Percentiles rank a stretch among this genome's conserved stretches.
phyloP scores from a whole-genome alignment of 352 stramenopile species.

The Pythium grandisporangium region DNA sequence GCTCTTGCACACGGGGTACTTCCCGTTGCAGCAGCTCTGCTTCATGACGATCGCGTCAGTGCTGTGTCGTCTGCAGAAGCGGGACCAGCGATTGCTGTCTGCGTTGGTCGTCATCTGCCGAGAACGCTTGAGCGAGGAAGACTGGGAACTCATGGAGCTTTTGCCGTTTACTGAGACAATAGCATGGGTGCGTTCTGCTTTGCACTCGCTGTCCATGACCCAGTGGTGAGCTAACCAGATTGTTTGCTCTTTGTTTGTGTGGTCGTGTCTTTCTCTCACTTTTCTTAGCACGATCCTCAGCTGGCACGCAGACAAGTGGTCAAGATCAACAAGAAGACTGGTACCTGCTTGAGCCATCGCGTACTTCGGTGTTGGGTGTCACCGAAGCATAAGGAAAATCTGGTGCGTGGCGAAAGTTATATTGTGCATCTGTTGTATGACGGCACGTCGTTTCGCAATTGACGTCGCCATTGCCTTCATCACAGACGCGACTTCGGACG shows the following conservation, averaged over 20 bases:
- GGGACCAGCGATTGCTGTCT: slow-evolving; percentile 7
- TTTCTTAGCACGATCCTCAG: slow-evolving; percentile 14
- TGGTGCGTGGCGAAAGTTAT: slow-evolving; percentile 6
- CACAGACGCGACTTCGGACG: slow-evolving; percentile 25
- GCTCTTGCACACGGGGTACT: slow-evolving; percentile 40
- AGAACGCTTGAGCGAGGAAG: slow-evolving; percentile 7
- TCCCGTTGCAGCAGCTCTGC: slow-evolving; percentile 54
- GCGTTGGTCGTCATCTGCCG: slow-evolving; percentile 13
- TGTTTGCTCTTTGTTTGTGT: not conserved
- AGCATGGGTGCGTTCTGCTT: slow-evolving; percentile 22
- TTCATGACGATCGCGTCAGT: slow-evolving; percentile 39
- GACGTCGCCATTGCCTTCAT: not conserved
- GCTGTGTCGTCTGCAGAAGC: slow-evolving; percentile 22
- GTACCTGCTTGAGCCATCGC: slow-evolving; percentile 12
- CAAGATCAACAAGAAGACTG: slow-evolving; percentile 14
- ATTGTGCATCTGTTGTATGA: not conserved
- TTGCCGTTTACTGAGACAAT: slow-evolving; percentile 24
- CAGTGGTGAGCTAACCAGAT: too few species aligned
- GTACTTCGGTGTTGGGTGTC: slow-evolving; percentile 18
- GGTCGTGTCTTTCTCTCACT: too few species aligned
- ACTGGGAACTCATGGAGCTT: slow-evolving; percentile 19
- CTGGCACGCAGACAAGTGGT: slow-evolving; percentile 14
- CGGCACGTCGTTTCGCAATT: too few species aligned
- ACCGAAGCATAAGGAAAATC: slow-evolving; percentile 8
- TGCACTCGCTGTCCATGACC: too few species aligned